Conservation (phyloP, 2,329 filamentous ascomycete species). For the Monosporascus cannonballus region DNA sequence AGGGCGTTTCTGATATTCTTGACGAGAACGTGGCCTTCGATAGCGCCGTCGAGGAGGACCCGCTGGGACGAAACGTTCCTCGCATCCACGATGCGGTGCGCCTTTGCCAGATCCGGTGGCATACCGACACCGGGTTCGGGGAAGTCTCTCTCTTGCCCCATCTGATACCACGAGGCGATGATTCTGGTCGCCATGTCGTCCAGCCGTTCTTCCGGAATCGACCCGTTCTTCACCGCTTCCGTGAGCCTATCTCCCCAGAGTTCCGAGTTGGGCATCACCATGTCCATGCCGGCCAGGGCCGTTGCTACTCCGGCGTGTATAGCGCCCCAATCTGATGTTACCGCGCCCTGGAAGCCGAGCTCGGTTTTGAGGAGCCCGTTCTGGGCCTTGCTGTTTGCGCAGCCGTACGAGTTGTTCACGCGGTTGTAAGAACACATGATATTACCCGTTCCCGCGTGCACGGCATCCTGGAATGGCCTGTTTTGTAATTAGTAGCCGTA, state of each 20-base stretch:
- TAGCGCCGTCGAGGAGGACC: slow-evolving; percentile 46
- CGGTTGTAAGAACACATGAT: slow-evolving; percentile 50
- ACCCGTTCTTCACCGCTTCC: slow-evolving; percentile 54
- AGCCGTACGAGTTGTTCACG: slow-evolving; percentile 55
- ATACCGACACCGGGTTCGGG: slow-evolving; percentile 45
- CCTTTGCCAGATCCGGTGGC: slow-evolving; percentile 39
- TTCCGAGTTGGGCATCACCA: slow-evolving; percentile 47
- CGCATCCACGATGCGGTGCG: slow-evolving; percentile 49
- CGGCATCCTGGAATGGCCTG: slow-evolving; percentile 53
- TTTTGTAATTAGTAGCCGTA: slow-evolving; percentile 2
- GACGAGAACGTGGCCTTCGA: slow-evolving; percentile 58
- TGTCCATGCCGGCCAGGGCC: slow-evolving; percentile 44
- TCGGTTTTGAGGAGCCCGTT: slow-evolving; percentile 48
- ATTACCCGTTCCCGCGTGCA: slow-evolving; percentile 42
- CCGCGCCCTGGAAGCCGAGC: slow-evolving; percentile 41
- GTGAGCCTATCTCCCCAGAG: slow-evolving; percentile 44
- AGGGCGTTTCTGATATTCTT: slow-evolving; percentile 53
- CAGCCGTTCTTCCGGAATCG: slow-evolving; percentile 47
- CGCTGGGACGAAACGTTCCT: slow-evolving; percentile 39
- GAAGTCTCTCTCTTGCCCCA: slow-evolving; percentile 45
- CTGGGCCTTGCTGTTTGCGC: slow-evolving; percentile 52
- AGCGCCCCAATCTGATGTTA: slow-evolving; percentile 51
- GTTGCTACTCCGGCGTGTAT: slow-evolving; percentile 50
- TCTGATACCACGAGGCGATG: slow-evolving; percentile 50
- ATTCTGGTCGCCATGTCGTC: slow-evolving; percentile 54